A percentile compares a stretch with the other conserved stretches of the same genome.
These are phyloP conservation scores for Macrocybe gigantea DNA, from an alignment of 768 basidiomycete genomes.

Conservation along the genomic window DNA sequence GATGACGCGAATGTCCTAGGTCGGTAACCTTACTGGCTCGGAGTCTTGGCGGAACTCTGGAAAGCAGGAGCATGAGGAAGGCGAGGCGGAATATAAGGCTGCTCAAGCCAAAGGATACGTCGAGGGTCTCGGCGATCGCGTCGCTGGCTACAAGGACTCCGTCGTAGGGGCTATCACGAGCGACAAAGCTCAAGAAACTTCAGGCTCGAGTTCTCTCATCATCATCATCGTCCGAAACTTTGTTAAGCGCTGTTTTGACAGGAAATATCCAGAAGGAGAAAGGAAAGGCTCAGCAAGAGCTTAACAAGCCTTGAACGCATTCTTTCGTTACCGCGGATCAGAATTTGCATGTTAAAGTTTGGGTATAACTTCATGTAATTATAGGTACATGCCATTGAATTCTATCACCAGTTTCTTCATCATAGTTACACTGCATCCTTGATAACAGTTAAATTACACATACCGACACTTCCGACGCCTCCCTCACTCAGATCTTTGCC, in stretches of 20 bases:
- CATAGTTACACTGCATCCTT: no score
- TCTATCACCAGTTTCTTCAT: no score
- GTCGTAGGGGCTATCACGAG: slow-evolving; percentile 48
- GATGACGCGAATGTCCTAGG: background rate
- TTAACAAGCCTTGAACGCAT: slow-evolving; percentile 7
- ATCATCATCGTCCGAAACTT: background rate
- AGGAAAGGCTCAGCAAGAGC: slow-evolving; percentile 16
- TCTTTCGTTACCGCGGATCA: no score
- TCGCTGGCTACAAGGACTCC: slow-evolving; percentile 41
- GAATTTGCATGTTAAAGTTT: no score
- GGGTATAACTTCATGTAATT: no score
- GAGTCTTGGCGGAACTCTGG: slow-evolving; percentile 40
- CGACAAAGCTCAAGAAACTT: slow-evolving; percentile 36
- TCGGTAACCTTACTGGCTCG: slow-evolving; percentile 45
- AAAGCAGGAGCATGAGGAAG: slow-evolving; percentile 45
- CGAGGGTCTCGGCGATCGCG: slow-evolving; percentile 39
- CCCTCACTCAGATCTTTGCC: slow-evolving; percentile 20
- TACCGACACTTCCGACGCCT: no score
- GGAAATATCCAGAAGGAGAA: slow-evolving; percentile 37
- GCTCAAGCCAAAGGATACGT: slow-evolving; percentile 45
- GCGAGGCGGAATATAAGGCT: slow-evolving; percentile 45
- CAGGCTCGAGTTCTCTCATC: slow-evolving; percentile 22
- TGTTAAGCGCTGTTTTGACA: slow-evolving; percentile 7
- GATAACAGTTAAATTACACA: no score
- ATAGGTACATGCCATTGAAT: no score